Base-by-base conservation (phyloP, 2,329 filamentous ascomycete species). In the Calonectria henricotiae region DNA sequence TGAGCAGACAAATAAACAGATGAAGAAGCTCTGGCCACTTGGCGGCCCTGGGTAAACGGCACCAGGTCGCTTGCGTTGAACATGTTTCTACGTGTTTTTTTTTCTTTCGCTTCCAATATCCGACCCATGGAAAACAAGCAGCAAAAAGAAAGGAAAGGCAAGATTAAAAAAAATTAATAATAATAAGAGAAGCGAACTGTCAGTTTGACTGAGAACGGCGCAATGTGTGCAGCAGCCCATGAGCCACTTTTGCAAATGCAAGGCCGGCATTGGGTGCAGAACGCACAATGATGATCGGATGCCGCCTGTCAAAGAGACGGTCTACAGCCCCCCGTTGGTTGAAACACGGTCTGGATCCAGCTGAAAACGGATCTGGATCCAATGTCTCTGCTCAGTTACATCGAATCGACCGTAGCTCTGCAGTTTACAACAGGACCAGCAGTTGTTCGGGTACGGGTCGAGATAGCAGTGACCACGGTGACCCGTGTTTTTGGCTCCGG, bases 1-100 rank as follows among this genome's bases (percentile, higher is more conserved):
- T 61, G 55, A 58, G 51, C 51, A 58, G n/a, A 39, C 39, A 46
- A 58, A 58, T 35, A 61, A 61, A 44, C 37, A 44, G 27, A 61
- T 17, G 39, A 23, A 15, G 9, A 27, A 30, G 37, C 55, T 44
- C 39, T 61, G 55, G 55, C 55, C 55, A 61, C 39, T 61, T 1
- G 15, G 23, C 23, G 39, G 39, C 6, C 6, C 15, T 23, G 23
- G 23, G 5, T 25, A 17, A 37, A 43, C 8, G 37, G 30, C 11
- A 13, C 37, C 15, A 32, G 8, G 37, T 58, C 55, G 39, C 37
- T 32, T 44, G 23, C 15, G 25, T 20, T 61, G 55, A 61, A 44
- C 39, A 17, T 61, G 55, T 61, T 32, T 60, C 27, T 58, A 30
- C 51, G 39, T 41, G 51, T 58, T 58, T 58, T 58, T 39, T 55